These are phyloP conservation scores for California macrophylla DNA, from an alignment of 441 rosid species.

Conservation along the genomic window DNA sequence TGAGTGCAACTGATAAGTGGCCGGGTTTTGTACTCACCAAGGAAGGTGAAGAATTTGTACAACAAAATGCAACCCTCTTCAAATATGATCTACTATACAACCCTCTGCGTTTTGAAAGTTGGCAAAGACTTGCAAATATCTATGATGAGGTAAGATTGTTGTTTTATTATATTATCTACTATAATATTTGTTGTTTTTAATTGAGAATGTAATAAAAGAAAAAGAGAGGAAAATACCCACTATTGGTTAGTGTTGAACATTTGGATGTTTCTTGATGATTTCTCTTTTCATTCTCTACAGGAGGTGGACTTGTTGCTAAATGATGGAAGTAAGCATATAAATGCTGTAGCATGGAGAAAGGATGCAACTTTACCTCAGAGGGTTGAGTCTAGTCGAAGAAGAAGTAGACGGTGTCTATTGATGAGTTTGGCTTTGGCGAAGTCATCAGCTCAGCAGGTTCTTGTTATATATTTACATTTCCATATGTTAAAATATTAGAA, in stretches of 20 bases:
- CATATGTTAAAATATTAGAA: background rate
- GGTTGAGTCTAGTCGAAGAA: slow-evolving; percentile 92
- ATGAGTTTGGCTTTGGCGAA: slow-evolving; percentile 94
- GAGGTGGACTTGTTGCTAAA: slow-evolving; percentile 97
- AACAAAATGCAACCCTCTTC: slow-evolving; percentile 80
- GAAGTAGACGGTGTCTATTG: slow-evolving; percentile 88
- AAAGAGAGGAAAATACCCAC: background rate
- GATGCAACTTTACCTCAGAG: slow-evolving; percentile 65
- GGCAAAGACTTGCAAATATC: slow-evolving; percentile 92
- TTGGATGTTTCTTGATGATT: slow-evolving; percentile 14
- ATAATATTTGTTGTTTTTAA: slow-evolving; percentile 17
- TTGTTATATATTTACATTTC: slow-evolving; percentile 13
- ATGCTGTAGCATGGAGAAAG: slow-evolving; percentile 91
- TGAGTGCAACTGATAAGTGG: slow-evolving; percentile 96
- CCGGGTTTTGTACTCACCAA: slow-evolving; percentile 96
- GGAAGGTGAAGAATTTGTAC: slow-evolving; percentile 98
- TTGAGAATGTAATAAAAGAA: background rate
- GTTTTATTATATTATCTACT: too few species aligned
- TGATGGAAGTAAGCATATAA: slow-evolving; percentile 98
- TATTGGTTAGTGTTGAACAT: slow-evolving; percentile 11
- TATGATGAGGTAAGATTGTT: slow-evolving; percentile 91
- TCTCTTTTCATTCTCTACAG: slow-evolving; percentile 40
- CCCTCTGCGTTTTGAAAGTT: slow-evolving; percentile 88
- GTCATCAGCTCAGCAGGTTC: slow-evolving; percentile 79
- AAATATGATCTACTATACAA: slow-evolving; percentile 87